Evolutionary conservation across 192 early-diverging fungal genomes (phyloP).

Genomic region (Chytriomyces hyalinus): DNA sequence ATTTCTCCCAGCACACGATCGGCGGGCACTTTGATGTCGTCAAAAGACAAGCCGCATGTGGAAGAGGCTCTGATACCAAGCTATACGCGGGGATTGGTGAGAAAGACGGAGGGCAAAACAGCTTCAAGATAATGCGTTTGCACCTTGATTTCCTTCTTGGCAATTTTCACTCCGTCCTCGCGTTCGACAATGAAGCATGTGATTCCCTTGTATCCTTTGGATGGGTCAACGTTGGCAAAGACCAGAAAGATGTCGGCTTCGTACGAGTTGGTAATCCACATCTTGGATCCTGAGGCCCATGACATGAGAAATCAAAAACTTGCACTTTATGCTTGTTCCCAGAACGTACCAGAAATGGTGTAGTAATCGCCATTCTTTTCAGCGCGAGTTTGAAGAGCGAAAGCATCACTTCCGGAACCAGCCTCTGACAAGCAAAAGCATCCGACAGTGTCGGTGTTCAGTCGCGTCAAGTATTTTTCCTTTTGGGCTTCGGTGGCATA

Average conservation of each 20-base stretch:
- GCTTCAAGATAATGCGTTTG: neutral
- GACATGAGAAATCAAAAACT: conserved; percentile 61
- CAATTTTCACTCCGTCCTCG: conserved; percentile 87
- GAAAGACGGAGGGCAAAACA: neutral
- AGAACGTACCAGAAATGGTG: conserved; percentile 64
- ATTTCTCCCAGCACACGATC: conserved; percentile 89
- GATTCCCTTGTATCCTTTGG: conserved; percentile 95
- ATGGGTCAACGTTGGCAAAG: conserved; percentile 96
- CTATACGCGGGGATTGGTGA: conserved; percentile 33
- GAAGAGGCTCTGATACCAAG: conserved; percentile 97
- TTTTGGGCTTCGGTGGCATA: conserved; percentile 78
- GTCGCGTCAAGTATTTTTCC: conserved; percentile 82
- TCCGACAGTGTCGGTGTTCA: conserved; percentile 83
- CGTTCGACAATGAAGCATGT: conserved; percentile 96
- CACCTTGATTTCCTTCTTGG: conserved; percentile 95
- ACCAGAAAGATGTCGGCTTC: conserved; percentile 97
- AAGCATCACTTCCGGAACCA: conserved; percentile 90
- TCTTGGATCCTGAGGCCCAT: conserved; percentile 55
- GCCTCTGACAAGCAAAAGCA: conserved; percentile 96
- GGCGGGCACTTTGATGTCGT: conserved; percentile 80
- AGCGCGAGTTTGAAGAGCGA: conserved; percentile 87
- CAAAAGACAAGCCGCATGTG: conserved; percentile 93
- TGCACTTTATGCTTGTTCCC: conserved; percentile 62
- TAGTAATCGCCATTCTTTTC: conserved; percentile 88
- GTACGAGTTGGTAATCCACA: conserved; percentile 80